Conservation (phyloP, 1,139 yeast genomes). For the Dujonia santamariae region DNA sequence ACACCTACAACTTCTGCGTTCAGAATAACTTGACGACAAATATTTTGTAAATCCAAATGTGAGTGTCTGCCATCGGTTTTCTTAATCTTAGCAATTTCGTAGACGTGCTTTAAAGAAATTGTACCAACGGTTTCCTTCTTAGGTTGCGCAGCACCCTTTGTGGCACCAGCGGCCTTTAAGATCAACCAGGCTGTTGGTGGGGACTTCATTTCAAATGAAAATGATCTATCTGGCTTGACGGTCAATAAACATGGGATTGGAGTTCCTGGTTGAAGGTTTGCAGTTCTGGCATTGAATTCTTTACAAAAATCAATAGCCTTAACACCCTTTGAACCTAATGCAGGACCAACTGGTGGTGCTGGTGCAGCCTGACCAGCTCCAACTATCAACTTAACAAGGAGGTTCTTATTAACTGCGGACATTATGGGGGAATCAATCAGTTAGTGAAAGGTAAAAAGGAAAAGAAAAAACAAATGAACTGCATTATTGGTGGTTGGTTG, state of each 20-base stretch:
- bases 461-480: slow-evolving; percentile 4
- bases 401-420: slow-evolving; percentile 35
- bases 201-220: slow-evolving; percentile 80
- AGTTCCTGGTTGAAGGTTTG: slow-evolving; percentile 75
- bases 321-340: slow-evolving; percentile 96
- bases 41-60: slow-evolving; percentile 64
- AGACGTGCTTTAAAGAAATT: slow-evolving; percentile 81
- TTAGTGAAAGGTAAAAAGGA: not conserved
- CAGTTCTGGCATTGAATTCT: slow-evolving; percentile 96
- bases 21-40: slow-evolving; percentile 79
- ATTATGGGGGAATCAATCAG: slow-evolving; percentile 11
- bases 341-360: slow-evolving; percentile 99
- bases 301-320: slow-evolving; percentile 98
- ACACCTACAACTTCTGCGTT: slow-evolving; percentile 90
- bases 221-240: slow-evolving; percentile 89
- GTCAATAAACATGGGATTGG: slow-evolving; percentile 87
- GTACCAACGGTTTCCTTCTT: slow-evolving; percentile 56
- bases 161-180: slow-evolving; percentile 78
- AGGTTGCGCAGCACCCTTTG: slow-evolving; percentile 71
- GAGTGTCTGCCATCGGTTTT: slow-evolving; percentile 81
- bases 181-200: slow-evolving; percentile 92
- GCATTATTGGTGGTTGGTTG: not conserved
- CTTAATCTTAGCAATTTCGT: slow-evolving; percentile 93
- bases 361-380: slow-evolving; percentile 99
- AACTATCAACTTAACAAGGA: slow-evolving; percentile 82